phyloP scores from a whole-genome alignment of 306 rosid genomes.

The Castanea crenata region DNA sequence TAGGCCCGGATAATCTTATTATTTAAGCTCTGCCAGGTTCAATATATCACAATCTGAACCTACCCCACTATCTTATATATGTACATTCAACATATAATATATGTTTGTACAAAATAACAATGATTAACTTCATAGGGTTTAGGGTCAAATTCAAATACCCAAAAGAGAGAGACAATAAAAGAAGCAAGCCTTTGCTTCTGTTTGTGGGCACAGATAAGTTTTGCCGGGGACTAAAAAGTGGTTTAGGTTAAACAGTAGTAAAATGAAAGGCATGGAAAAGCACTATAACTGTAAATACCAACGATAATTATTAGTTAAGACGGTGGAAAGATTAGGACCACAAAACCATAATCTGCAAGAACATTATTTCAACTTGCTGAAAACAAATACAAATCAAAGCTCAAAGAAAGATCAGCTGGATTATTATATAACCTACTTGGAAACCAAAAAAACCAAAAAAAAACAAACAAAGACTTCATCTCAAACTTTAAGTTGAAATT shows the following conservation, averaged over 20 bases:
- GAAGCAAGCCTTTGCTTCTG: background rate
- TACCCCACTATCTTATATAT: constrained; percentile 22
- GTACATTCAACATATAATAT: background rate
- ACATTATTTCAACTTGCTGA: constrained; percentile 46
- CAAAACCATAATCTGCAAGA: constrained; percentile 28
- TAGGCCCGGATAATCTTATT: constrained; percentile 45
- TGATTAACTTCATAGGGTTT: constrained; percentile 4
- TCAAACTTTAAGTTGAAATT: constrained; percentile 53
- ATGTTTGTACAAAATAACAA: constrained; percentile 6
- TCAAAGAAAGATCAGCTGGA: background rate
- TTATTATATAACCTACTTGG: constrained; percentile 12
- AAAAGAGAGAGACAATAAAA: background rate
- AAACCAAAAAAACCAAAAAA: background rate
- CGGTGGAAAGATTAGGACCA: constrained; percentile 38
- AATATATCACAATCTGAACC: constrained; percentile 35
- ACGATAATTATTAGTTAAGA: constrained; percentile 25
- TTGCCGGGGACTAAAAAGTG: background rate
- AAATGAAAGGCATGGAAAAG: constrained; percentile 12
- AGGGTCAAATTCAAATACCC: background rate
- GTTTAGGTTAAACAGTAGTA: constrained; percentile 1
- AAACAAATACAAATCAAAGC: constrained; percentile 36
- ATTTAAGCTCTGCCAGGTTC: constrained; percentile 45
- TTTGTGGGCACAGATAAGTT: background rate
- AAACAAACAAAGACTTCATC: constrained; percentile 6
- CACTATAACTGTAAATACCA: constrained; percentile 25